A percentile compares a stretch with the other conserved stretches of the same genome.
These are phyloP conservation scores for Murraya paniculata DNA, from an alignment of 345 rosid genomes.

Conservation along the genomic window DNA sequence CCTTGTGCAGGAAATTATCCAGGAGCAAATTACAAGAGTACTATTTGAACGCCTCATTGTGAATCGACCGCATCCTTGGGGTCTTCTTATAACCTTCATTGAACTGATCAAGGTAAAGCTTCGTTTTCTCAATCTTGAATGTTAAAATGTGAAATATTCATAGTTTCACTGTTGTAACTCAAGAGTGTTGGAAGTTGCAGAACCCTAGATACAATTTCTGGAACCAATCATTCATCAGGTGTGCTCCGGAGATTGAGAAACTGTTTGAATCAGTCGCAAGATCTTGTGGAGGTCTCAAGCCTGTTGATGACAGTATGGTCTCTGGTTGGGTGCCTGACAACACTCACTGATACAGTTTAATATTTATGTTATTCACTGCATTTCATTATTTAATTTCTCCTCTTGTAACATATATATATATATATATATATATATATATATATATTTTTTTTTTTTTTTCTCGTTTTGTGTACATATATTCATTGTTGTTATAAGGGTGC, in stretches of 20 bases:
- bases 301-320: constrained; percentile 74
- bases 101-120: constrained; percentile 83
- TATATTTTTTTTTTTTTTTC: too few relatives aligned
- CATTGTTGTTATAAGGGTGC: too few relatives aligned
- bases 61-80: constrained; percentile 98
- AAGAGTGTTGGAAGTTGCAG: constrained; percentile 25
- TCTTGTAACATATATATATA: too few relatives aligned
- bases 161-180: background rate
- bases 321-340: constrained; percentile 68
- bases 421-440: too few relatives aligned
- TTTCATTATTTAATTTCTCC: background rate
- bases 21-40: constrained; percentile 98
- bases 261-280: constrained; percentile 83
- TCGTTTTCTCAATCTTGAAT: background rate
- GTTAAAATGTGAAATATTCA: background rate
- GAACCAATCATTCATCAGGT: constrained; percentile 72
- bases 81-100: constrained; percentile 94
- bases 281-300: constrained; percentile 77
- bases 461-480: too few relatives aligned
- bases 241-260: constrained; percentile 90
- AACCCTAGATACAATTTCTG: constrained; percentile 86
- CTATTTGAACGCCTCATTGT: constrained; percentile 93
- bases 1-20: constrained; percentile 72
- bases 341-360: constrained; percentile 30
- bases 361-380: background rate